Evolutionary conservation across 2,329 filamentous ascomycete genomes (phyloP), one percentile per base, ranked within the genome.

Genomic region (Neonectria sp.): DNA sequence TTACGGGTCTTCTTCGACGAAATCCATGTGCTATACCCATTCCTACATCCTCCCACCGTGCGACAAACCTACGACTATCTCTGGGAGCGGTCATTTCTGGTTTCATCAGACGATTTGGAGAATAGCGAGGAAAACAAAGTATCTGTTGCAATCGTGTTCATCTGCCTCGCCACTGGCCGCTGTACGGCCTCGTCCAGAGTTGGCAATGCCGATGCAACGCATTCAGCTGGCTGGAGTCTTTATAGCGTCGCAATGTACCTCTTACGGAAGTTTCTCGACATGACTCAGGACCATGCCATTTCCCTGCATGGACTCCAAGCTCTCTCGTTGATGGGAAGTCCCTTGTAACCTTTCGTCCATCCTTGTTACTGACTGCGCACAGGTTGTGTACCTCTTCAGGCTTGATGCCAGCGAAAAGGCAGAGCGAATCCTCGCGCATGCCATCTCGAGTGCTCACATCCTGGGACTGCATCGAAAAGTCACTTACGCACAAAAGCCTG

Each of bases 331-430:
- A 45, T 45, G 40, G 40, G 4, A 45, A 45, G 40, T 45, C n/a
- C n/a, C n/a, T 45, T 45, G 35, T 15, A 37, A 2, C 40, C n/a
- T 45, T 45, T 45, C 40, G 17, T 21, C 40, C 40, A 45, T 45
- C 40, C 40, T 45, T 37, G 40, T n/a, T 17, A 45, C 12, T 45
- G 17, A 45, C 40, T n/a, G 15, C 17, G 5, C 40, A 45, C 40
- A 45, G n/a, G 40, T 45, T n/a, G n/a, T 45, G n/a, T 45, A 45
- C n/a, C 40, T 45, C 17, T 45, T 45, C 40, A 45, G 40, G 40
- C 40, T 45, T 13, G 40, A 45, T 17, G 40, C 40, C 40, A 5
- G n/a, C 3, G 40, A 45, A 45, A 45, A 17, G 15, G n/a, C 40
- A 21, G 40, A 45, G 2, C 15, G 40, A 17, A 17, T 17, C 40